phyloP scores from a whole-genome alignment of 371 early-diverging fungal genomes.

The Apophysomyces ossiformis region DNA sequence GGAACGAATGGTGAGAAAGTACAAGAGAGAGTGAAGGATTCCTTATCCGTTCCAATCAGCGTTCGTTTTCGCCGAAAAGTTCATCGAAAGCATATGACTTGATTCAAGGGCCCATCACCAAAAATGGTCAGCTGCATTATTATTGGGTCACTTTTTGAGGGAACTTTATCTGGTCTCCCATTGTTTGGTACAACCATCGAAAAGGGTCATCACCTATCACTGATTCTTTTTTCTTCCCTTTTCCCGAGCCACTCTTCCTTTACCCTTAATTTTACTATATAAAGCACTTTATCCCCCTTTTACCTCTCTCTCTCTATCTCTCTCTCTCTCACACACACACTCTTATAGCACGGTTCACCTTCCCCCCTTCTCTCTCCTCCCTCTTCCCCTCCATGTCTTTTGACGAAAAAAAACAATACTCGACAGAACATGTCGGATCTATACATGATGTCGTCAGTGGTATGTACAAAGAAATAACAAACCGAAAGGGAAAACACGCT shows the following conservation, averaged over 20 bases:
- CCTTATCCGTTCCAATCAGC: slow-evolving; percentile 7
- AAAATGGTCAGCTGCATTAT: slow-evolving; percentile 3
- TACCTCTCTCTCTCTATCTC: neutral
- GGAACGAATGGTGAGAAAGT: neutral
- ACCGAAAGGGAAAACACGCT: no score
- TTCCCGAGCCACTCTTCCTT: neutral
- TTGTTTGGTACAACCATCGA: neutral
- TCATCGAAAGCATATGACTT: slow-evolving; percentile 1
- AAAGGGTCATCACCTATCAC: neutral
- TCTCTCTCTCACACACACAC: neutral
- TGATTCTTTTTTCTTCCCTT: neutral
- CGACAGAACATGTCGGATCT: neutral
- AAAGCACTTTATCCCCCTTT: neutral
- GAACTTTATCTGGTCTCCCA: neutral
- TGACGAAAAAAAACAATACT: slow-evolving; percentile 7
- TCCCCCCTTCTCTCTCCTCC: neutral
- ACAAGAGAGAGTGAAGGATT: neutral
- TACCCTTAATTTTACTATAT: slow-evolving; percentile 1
- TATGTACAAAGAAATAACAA: neutral
- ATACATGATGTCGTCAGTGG: slow-evolving; percentile 4
- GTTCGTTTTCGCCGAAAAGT: neutral
- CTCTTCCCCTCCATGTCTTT: neutral
- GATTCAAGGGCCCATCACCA: slow-evolving; percentile 7
- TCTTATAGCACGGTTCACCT: no score
- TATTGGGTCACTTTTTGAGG: neutral